Conservation (phyloP, 2,329 filamentous ascomycete species). For the Macroventuria anomochaeta region DNA sequence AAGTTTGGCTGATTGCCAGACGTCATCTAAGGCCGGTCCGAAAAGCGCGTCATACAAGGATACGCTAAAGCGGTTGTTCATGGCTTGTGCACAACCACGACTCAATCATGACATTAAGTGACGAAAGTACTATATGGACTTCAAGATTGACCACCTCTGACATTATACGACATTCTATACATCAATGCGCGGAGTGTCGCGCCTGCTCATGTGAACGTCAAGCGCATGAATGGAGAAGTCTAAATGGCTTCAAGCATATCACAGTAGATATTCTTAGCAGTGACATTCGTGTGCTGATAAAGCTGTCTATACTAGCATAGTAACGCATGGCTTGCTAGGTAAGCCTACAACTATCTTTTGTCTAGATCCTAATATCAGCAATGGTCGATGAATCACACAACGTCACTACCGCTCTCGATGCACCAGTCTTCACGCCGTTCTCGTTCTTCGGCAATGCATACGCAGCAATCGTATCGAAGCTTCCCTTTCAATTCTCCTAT, state of each 20-base stretch:
- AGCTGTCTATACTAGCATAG: background rate
- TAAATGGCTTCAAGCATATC: background rate
- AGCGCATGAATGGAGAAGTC: too few relatives aligned
- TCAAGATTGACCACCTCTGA: too few relatives aligned
- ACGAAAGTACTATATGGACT: background rate
- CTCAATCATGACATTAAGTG: background rate
- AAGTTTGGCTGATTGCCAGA: slow-evolving; percentile 1
- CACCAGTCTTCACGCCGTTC: background rate
- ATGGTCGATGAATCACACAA: background rate
- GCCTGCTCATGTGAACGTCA: too few relatives aligned
- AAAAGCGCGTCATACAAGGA: background rate
- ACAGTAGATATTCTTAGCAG: background rate
- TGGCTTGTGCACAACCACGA: background rate
- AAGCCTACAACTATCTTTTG: background rate
- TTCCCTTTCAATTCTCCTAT: slow-evolving; percentile 14
- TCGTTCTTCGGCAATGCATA: background rate
- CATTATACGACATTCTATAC: too few relatives aligned
- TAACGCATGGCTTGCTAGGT: background rate
- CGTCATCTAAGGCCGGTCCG: slow-evolving; percentile 3
- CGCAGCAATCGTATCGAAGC: background rate
- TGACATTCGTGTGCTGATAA: background rate
- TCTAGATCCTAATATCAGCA: too few relatives aligned
- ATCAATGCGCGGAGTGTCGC: too few relatives aligned
- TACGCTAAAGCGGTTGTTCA: background rate
- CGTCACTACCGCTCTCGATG: background rate